Base-by-base conservation (phyloP, 768 basidiomycete genomes). In the Suillus lakei region DNA sequence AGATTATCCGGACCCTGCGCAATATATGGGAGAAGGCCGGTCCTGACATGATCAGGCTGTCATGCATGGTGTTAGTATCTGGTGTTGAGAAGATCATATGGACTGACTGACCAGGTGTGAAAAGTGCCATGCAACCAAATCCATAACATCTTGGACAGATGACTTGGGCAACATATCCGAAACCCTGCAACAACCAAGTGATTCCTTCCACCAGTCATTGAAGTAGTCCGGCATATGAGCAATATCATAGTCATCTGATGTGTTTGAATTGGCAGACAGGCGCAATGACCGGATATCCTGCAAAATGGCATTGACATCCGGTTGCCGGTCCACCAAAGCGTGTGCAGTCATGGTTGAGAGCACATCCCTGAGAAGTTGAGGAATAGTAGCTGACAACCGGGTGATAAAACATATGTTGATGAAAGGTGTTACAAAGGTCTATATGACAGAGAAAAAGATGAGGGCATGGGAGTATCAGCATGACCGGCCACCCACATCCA, bases 61-160 rank as follows among this genome's bases (percentile, higher is more conserved):
- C 7, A 16, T 51, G 4, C 4, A 46, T 23, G n/a, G 3, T 23
- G n/a, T n/a, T n/a, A 46, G 46, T 0, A 46, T 46, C 46, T 23
- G 46, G 46, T 46, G 46, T 46, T 23, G 15, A 39, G 4, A 46
- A 4, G n/a, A n/a, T n/a, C 10, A 12, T 46, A 10, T 48, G 23
- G 16, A 32, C 51, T 32, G n/a, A n/a, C n/a, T n/a, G 0, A 53
- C 51, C 0, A 53, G 51, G 0, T 53, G 8, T 30, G 18, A 30
- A 53, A 34, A 55, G 10, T 34, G 32, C 2, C 12, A 6, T 23
- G 4, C 32, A 55, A 55, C 54, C 54, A 55, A 55, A 1, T 55
- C 54, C 54, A 55, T 55, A 2, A 55, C 32, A 34, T 55, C 54
- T 55, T 55, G 54, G 54, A 55, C 18, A 7, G 32, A 55, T 55